Evolutionary conservation across 2,329 filamentous ascomycete genomes (phyloP).

Genomic region (Triangularia verruculosa): DNA sequence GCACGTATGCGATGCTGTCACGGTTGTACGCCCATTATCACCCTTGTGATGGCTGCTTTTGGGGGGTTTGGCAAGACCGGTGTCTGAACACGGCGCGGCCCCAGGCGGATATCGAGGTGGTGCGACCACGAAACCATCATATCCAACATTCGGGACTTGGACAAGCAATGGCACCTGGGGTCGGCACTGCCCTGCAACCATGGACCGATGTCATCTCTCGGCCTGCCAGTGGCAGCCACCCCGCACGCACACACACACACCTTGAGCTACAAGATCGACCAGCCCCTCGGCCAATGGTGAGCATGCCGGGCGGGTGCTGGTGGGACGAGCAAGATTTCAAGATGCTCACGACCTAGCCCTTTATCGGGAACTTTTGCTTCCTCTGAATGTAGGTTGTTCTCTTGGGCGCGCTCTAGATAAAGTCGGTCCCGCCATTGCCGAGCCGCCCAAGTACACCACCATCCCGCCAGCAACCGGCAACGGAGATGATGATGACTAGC

Average conservation of each 20-base stretch:
- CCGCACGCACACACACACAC: conserved; percentile 4
- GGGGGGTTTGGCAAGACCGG: conserved; percentile 8
- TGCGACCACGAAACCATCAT: conserved; percentile 10
- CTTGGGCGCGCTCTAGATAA: not conserved
- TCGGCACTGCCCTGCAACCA: conserved; percentile 17
- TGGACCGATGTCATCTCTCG: conserved; percentile 17
- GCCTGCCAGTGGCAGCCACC: conserved; percentile 10
- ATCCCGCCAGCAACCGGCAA: not conserved
- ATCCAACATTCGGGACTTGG: conserved; percentile 12
- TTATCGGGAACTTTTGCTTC: not conserved
- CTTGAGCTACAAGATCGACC: conserved; percentile 23
- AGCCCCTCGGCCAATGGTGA: conserved; percentile 16
- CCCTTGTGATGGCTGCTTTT: conserved; percentile 4
- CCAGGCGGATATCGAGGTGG: conserved; percentile 8
- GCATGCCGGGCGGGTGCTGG: conserved; percentile 6
- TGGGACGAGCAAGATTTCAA: conserved; percentile 9
- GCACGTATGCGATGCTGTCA: conserved; percentile 21
- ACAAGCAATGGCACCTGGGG: conserved; percentile 18
- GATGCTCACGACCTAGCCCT: not conserved
- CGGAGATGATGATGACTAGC: conserved; percentile 3
- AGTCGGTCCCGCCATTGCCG: conserved; percentile 8
- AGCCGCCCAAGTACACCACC: not conserved
- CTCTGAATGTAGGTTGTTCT: not conserved
- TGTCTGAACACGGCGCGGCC: not conserved
- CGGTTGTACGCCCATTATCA: conserved; percentile 9